Conservation (phyloP, 371 early-diverging fungal genomes). For the Saksenaea vasiformis region DNA sequence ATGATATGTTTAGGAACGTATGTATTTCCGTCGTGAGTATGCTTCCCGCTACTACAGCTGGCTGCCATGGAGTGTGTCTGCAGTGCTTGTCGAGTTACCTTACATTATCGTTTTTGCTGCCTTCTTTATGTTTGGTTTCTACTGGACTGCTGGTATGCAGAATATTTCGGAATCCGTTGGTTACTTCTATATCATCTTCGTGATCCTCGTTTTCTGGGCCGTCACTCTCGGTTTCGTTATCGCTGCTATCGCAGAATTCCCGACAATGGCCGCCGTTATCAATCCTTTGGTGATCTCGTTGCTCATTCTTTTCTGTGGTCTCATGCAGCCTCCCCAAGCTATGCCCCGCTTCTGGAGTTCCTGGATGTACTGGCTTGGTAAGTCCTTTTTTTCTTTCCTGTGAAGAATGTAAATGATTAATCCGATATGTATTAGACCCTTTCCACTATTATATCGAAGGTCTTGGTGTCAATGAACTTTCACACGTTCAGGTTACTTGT, state of each 20-base stretch:
- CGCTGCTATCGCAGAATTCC: conserved; percentile 60
- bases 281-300: conserved; percentile 64
- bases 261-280: conserved; percentile 59
- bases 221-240: conserved; percentile 65
- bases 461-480: conserved; percentile 64
- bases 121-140: conserved; percentile 55
- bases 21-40: conserved; percentile 67
- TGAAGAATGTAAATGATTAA: not conserved
- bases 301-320: conserved; percentile 64
- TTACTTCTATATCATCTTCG: conserved; percentile 59
- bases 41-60: conserved; percentile 71
- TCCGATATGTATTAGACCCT: conserved; percentile 35
- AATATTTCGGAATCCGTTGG: conserved; percentile 39
- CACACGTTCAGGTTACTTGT: conserved; percentile 49
- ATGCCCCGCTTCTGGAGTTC: conserved; percentile 71
- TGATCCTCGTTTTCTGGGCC: conserved; percentile 55
- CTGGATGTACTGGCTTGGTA: conserved; percentile 68
- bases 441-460: conserved; percentile 73
- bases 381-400: not conserved
- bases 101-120: conserved; percentile 53
- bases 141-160: conserved; percentile 65
- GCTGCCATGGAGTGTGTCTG: conserved; percentile 56
- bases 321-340: conserved; percentile 52
- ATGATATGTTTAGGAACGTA: conserved; percentile 62
- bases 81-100: conserved; percentile 55